Percentiles rank a stretch among this genome's conserved stretches.
Conservation (phyloP, 805 yeast species). For the Naumovozyma baii region DNA sequence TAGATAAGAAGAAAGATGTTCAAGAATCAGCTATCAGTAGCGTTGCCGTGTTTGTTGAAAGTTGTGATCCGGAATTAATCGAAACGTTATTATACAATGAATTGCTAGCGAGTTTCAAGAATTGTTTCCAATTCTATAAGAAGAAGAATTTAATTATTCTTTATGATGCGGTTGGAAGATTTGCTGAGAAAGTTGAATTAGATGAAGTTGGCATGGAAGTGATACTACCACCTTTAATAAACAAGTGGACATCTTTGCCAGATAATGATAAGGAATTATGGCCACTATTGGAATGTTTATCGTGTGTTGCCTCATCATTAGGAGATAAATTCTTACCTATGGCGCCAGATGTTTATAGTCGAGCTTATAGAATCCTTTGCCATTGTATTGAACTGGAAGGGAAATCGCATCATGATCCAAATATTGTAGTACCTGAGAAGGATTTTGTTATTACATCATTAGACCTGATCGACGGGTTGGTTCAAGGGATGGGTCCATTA, state of each 20-base stretch:
- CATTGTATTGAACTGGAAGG: constrained; percentile 60
- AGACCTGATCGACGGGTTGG: constrained; percentile 84
- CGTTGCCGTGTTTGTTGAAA: constrained; percentile 73
- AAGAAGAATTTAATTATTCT: constrained; percentile 70
- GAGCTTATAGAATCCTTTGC: constrained; percentile 63
- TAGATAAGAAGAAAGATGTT: constrained; percentile 84
- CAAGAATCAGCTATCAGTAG: constrained; percentile 92
- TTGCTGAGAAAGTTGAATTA: constrained; percentile 61
- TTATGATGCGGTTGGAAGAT: constrained; percentile 85
- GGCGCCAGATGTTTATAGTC: constrained; percentile 75
- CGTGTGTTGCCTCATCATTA: constrained; percentile 78
- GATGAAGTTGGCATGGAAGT: constrained; percentile 49
- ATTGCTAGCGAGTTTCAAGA: constrained; percentile 57
- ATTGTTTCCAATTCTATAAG: constrained; percentile 71
- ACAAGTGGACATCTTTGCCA: constrained; percentile 63
- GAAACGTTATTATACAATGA: constrained; percentile 51
- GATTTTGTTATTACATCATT: constrained; percentile 84
- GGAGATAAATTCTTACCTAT: constrained; percentile 81
- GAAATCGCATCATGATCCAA: constrained; percentile 55
- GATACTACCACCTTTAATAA: constrained; percentile 71
- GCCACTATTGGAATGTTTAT: constrained; percentile 89
- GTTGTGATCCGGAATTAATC: constrained; percentile 52
- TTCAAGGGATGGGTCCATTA: constrained; percentile 73
- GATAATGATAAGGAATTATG: constrained; percentile 82
- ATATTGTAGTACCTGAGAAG: constrained; percentile 68